These are phyloP conservation scores for Spergularia bocconei DNA, from an alignment of 148 eudicot species.

Conservation along the genomic window DNA sequence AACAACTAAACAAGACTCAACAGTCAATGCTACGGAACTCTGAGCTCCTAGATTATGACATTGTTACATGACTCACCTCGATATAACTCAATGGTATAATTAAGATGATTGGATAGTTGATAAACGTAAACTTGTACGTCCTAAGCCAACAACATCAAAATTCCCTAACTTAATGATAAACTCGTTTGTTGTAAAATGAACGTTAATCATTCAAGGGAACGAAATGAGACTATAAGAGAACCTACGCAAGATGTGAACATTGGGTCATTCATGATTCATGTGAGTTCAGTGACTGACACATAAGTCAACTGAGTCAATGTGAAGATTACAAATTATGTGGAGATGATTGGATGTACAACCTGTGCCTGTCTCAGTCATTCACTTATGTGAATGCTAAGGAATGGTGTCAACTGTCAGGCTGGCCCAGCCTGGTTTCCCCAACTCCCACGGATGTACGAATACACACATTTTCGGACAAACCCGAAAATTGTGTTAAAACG, in stretches of 20 bases:
- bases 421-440: constrained; percentile 34
- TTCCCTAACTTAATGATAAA: no score
- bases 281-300: not conserved
- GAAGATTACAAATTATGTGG: not conserved
- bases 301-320: not conserved
- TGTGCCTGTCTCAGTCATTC: not conserved
- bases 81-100: no score
- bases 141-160: no score
- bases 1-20: no score
- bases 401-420: constrained; percentile 8
- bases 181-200: no score
- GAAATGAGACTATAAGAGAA: no score
- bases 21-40: no score
- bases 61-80: no score
- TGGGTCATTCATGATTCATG: not conserved
- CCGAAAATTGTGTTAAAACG: not conserved
- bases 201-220: no score
- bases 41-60: no score
- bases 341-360: constrained; percentile 13
- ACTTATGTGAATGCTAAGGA: constrained; percentile 11
- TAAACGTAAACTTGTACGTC: no score
- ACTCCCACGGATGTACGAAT: constrained; percentile 11
- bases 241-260: not conserved
- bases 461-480: not conserved
- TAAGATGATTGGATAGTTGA: no score